Base-by-base conservation (phyloP, 2,329 filamentous ascomycete species). In the Bipolaris sorokiniana region DNA sequence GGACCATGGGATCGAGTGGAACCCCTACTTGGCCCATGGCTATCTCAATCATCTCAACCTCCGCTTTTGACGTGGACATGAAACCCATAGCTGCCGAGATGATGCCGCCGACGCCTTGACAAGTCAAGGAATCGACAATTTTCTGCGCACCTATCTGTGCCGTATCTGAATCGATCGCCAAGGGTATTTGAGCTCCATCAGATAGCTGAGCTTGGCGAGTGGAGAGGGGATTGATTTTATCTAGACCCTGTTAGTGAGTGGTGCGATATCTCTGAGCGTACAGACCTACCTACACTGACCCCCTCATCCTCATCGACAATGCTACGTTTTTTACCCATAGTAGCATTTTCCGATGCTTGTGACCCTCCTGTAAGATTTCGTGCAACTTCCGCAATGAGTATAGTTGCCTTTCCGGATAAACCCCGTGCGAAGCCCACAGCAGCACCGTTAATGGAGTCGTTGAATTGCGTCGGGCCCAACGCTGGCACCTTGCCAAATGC, bases 391-490 rank as follows among this genome's bases (percentile, higher is more conserved):
- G 63, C 63, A 16, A 69, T 53, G 1, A 73, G 44, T n/a, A 73
- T 59, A 0, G 65, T 67, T 6, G 65, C 69, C 49, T 70, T 67
- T 2, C 69, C 65, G 4, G 59, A 63, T 6, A 73, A 38, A 2
- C 70, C 70, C 15, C 68, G 56, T 7, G 64, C 65, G 36, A 73
- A 71, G 3, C 64, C 59, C 13, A 73, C 63, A 15, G 63, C 62
- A 4, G 65, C 64, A 4, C 70, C 70, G 20, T 66, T 68, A 2
- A 71, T 13, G 0, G 67, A 69, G 37, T 73, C 70, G 26, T 73
- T 62, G 53, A 72, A 73, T 1, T 45, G 48, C 0, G 63, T 62
- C 1, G 59, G 54, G 0, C 38, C 52, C 53, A 73, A 44, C 0
- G 61, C 46, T 3, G 69, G 66, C 5, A 73, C 56, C 7, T 65